Conservation (phyloP, 2,329 filamentous ascomycete genomes). For the Verticillium nonalfalfae region DNA sequence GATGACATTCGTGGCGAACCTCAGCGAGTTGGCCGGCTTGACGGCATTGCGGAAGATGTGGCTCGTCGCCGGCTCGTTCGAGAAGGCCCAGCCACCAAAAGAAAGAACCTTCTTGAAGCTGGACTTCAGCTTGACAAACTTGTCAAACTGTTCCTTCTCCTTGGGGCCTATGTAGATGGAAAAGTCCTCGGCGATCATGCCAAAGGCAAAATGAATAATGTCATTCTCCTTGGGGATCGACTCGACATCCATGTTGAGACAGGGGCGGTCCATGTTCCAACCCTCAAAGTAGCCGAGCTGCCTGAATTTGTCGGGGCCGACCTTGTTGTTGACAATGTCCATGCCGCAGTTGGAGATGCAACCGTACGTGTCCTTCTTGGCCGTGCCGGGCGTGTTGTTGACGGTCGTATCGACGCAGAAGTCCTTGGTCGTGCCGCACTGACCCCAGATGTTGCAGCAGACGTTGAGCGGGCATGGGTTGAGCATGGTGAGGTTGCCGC, state of each 20-base stretch:
- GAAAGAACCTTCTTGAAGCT: background rate
- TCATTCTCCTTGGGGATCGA: conserved; percentile 13
- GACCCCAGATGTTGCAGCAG: conserved; percentile 30
- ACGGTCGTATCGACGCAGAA: conserved; percentile 25
- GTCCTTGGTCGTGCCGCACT: conserved; percentile 35
- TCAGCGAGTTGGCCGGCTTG: background rate
- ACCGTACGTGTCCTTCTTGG: conserved; percentile 15
- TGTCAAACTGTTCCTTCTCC: conserved; percentile 21
- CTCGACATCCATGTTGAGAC: conserved; percentile 21
- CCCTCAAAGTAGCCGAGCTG: conserved; percentile 26
- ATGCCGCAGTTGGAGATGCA: conserved; percentile 25
- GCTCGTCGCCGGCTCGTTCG: background rate
- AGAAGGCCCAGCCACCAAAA: conserved; percentile 2
- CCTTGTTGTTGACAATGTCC: conserved; percentile 17
- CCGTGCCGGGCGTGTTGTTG: conserved; percentile 14
- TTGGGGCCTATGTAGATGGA: conserved; percentile 2
- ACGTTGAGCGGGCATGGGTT: conserved; percentile 22
- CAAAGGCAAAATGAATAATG: conserved; percentile 31
- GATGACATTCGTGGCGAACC: background rate
- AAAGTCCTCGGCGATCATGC: conserved; percentile 14
- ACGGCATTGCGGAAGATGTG: background rate
- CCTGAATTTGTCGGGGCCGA: background rate
- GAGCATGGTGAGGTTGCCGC: conserved; percentile 11
- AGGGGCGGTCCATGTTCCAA: conserved; percentile 22
- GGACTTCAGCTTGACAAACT: conserved; percentile 10